Conservation (phyloP, 2,329 filamentous ascomycete species). For the Penicillium olsonii region DNA sequence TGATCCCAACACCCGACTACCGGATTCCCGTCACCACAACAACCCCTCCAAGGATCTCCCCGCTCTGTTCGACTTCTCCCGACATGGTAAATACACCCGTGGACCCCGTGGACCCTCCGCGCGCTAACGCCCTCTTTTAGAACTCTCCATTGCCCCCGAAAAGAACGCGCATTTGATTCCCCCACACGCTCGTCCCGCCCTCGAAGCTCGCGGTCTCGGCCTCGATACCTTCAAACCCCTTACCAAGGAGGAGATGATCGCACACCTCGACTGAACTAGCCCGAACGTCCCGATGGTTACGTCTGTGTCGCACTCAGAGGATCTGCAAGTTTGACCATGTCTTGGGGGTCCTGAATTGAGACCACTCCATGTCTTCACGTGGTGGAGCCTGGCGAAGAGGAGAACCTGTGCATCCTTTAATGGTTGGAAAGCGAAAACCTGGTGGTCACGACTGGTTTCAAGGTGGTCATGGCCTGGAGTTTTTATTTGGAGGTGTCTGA, state of each 20-base stretch:
- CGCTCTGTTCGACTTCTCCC: slow-evolving; percentile 86
- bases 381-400: slow-evolving; percentile 1
- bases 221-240: slow-evolving; percentile 92
- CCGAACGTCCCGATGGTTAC: slow-evolving; percentile 36
- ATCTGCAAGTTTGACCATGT: slow-evolving; percentile 18
- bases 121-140: slow-evolving; percentile 48
- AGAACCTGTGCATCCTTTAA: slow-evolving; percentile 22
- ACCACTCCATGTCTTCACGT: slow-evolving; percentile 13
- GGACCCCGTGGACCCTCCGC: slow-evolving; percentile 3
- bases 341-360: slow-evolving; percentile 31
- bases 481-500: slow-evolving; percentile 38
- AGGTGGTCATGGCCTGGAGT: slow-evolving; percentile 40
- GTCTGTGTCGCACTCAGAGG: slow-evolving; percentile 37
- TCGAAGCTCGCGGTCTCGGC: slow-evolving; percentile 79
- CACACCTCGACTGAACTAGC: slow-evolving; percentile 81
- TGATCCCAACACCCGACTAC: slow-evolving; percentile 85
- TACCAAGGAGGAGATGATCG: slow-evolving; percentile 95
- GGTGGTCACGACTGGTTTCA: slow-evolving; percentile 32
- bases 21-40: slow-evolving; percentile 88
- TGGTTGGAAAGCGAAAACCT: slow-evolving; percentile 26
- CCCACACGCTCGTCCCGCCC: slow-evolving; percentile 71
- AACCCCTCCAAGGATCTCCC: slow-evolving; percentile 80
- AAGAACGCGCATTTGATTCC: slow-evolving; percentile 90
- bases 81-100: slow-evolving; percentile 72
- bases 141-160: slow-evolving; percentile 90